Evolutionary conservation across 2,329 filamentous ascomycete genomes (phyloP).

Genomic region (Ophiostoma montium): DNA sequence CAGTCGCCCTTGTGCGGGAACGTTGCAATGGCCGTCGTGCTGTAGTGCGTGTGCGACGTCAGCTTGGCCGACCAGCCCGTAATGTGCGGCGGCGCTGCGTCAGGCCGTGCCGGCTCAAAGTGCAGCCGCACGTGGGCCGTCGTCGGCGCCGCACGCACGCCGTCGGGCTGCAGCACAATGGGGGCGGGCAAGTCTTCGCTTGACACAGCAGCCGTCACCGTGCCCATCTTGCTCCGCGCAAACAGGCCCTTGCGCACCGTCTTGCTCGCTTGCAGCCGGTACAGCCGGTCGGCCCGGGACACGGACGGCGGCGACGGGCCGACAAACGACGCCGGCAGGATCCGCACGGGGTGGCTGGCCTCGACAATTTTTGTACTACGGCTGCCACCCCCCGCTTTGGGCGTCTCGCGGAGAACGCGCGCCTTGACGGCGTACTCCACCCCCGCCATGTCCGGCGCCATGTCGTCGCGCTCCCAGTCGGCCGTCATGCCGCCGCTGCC

Average conservation of each 20-base stretch:
- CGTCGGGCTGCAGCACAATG: slow-evolving; percentile 36
- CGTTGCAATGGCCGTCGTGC: slow-evolving; percentile 28
- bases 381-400: slow-evolving; percentile 3
- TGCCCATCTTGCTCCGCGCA: slow-evolving; percentile 32
- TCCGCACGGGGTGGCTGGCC: slow-evolving; percentile 26
- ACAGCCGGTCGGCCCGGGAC: slow-evolving; percentile 29
- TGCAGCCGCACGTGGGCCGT: slow-evolving; percentile 30
- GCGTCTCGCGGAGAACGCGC: slow-evolving; percentile 21
- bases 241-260: slow-evolving; percentile 38
- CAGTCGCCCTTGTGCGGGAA: slow-evolving; percentile 38
- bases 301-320: slow-evolving; percentile 37
- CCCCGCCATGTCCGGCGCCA: slow-evolving; percentile 38
- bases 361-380: slow-evolving; percentile 17
- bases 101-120: slow-evolving; percentile 31
- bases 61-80: slow-evolving; percentile 36
- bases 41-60: slow-evolving; percentile 37
- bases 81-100: slow-evolving; percentile 32
- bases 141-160: slow-evolving; percentile 27
- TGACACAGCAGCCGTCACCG: slow-evolving; percentile 29
- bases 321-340: slow-evolving; percentile 36
- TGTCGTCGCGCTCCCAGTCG: slow-evolving; percentile 40
- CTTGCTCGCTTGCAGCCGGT: slow-evolving; percentile 37
- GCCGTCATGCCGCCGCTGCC: background rate
- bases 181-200: slow-evolving; percentile 24
- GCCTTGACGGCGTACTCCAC: slow-evolving; percentile 40